Base-by-base conservation (phyloP, 2,329 filamentous ascomycete genomes). In the Annulohypoxylon truncatum region DNA sequence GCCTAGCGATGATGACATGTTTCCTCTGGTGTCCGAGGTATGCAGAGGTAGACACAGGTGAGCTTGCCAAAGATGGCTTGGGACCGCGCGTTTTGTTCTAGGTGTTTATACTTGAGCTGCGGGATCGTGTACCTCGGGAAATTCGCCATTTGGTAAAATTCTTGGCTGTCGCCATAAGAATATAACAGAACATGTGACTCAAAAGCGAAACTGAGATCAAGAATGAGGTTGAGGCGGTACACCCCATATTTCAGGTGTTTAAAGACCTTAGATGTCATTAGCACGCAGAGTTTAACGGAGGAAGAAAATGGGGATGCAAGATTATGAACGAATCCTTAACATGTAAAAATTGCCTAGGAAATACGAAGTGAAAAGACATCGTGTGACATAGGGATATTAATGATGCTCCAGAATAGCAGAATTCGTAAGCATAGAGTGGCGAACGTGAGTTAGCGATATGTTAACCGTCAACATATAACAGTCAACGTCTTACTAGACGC, bases 361-460 rank as follows among this genome's bases (percentile, higher is more conserved):
- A 33, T 3, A 33, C 12, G 5, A 33, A 33, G 12, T 33, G 12
- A 10, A 10, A 9, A 10, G 12, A 33, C 12, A 33, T 4, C 2
- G 8, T 33, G 26, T 28, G 26, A 78, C 31, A 80, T 80, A 62
- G 83, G 81, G 53, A 81, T 84, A 42, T 83, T 86, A 69, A 78
- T 86, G n/a, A n/a, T n/a, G n/a, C n/a, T n/a, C 33, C 80, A 79
- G 64, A 28, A 13, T 47, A 13, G 13, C 24, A 24, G 13, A 47
- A 9, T 22, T 31, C 3, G 8, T 51, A 20, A 22, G 40, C n/a
- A 10, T 51, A 28, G 5, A 44, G 9, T 29, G 26, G 24, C 35
- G 22, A 18, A 28, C 6, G 5, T 38, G 13, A 28, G 47, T 47
- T 48, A 7, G 20, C 38, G 38, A 46, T 55, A 46, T 44, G 6